phyloP scores from a whole-genome alignment of 805 yeast genomes.

The Candida oleophila region DNA sequence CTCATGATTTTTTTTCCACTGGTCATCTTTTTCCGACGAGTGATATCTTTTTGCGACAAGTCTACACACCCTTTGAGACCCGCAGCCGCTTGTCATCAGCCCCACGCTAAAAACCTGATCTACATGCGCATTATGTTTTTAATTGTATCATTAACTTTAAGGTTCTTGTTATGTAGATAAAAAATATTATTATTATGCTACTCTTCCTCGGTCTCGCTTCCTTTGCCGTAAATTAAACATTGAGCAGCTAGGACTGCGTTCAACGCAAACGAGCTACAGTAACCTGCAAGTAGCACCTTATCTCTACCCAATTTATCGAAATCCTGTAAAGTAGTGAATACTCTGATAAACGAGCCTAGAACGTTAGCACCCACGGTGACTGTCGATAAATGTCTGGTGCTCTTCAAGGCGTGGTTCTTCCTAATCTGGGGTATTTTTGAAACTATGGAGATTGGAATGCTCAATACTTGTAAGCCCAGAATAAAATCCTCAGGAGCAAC shows the following conservation, averaged over 20 bases:
- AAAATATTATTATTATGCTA: neutral
- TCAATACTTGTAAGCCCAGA: constrained; percentile 31
- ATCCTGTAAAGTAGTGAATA: constrained; percentile 38
- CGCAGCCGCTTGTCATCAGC: too few relatives aligned
- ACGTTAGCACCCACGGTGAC: constrained; percentile 42
- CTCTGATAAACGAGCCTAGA: constrained; percentile 37
- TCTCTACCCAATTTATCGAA: constrained; percentile 29
- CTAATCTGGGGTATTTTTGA: constrained; percentile 42
- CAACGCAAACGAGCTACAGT: constrained; percentile 31
- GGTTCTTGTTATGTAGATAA: neutral
- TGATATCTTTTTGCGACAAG: too few relatives aligned
- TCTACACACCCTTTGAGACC: too few relatives aligned
- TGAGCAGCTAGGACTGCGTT: constrained; percentile 38
- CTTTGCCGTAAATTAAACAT: constrained; percentile 21
- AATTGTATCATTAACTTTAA: too few relatives aligned
- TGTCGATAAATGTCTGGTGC: constrained; percentile 36
- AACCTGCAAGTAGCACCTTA: constrained; percentile 38
- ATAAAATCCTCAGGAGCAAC: constrained; percentile 29
- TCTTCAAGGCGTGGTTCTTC: constrained; percentile 30
- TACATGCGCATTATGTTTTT: too few relatives aligned
- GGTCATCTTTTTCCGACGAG: too few relatives aligned
- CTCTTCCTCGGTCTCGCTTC: constrained; percentile 6
- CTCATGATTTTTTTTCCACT: too few relatives aligned
- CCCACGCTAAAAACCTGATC: too few relatives aligned
- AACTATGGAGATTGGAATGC: constrained; percentile 36